Evolutionary conservation across 495 filamentous ascomycete species (phyloP), one percentile per base, ranked within the genome.

Genomic region (Aspergillus olivimuriae): DNA sequence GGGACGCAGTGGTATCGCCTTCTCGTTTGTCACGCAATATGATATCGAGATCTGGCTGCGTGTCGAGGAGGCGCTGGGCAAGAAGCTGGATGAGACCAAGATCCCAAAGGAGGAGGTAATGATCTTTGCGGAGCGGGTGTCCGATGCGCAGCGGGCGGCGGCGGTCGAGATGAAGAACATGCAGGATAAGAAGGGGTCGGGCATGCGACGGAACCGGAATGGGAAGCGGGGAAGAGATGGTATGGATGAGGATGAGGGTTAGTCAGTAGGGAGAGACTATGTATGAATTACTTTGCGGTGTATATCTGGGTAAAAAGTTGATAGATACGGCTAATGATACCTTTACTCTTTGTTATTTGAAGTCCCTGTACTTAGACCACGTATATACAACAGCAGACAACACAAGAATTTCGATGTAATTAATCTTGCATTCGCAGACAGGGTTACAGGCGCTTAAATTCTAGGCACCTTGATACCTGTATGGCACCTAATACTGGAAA

Each of bases 21-120:
- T 95, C 31, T 82, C 73, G 19, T 62, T 97, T 7, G 82, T 91
- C 2, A 94, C 85, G 3, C 92, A 98, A 58, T 97, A 96, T 47
- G 92, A 97, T 53, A 56, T 94, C 20, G 92, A 97, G 58, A 69
- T 95, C 4, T 96, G 77, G 68, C 65, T 85, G 53, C 65, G 94
- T 8, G 94, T 95, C 30, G 92, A 98, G 62, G 71, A 73, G 1
- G 87, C 89, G 1, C 66, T 98, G 16, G 84, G 84, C 14, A 84
- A 77, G 64, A 80, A 90, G 61, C 63, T 94, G 43, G 56, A 70
- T 1, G 83, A 89, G 55, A 83, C 83, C 50, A 62, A 81, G 39
- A 64, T 60, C 1, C 73, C 75, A 32, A 87, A 87, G 68, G 89
- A 95, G 14, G 89, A 96, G 57, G 89, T 86, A 0, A 85, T 96